Evolutionary conservation across 495 filamentous ascomycete species (phyloP).

Genomic region (Penicillium arizonense): DNA sequence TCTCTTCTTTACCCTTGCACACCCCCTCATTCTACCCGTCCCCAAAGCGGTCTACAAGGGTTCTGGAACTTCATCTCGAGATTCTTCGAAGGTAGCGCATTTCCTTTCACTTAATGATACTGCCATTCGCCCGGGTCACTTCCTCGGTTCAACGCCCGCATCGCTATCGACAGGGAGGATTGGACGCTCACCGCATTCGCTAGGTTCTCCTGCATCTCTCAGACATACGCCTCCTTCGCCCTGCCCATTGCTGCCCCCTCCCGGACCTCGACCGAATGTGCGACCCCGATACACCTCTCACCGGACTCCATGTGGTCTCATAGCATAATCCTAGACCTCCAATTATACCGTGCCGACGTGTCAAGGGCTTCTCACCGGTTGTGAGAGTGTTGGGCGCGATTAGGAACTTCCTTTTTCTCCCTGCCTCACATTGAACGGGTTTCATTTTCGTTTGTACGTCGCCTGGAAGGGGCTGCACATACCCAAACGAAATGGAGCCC

Average conservation of each 20-base stretch:
- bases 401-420: slow-evolving; percentile 5
- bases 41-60: neutral
- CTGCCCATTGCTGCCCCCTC: slow-evolving; percentile 22
- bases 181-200: slow-evolving; percentile 18
- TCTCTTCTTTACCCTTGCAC: slow-evolving; percentile 11
- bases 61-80: neutral
- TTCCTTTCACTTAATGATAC: slow-evolving; percentile 18
- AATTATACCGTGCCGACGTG: slow-evolving; percentile 30
- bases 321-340: slow-evolving; percentile 35
- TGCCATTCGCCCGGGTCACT: slow-evolving; percentile 7
- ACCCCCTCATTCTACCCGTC: too few species aligned
- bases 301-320: slow-evolving; percentile 47
- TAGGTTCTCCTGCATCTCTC: slow-evolving; percentile 20
- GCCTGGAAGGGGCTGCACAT: slow-evolving; percentile 8
- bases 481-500: slow-evolving; percentile 40
- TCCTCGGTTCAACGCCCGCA: slow-evolving; percentile 12
- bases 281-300: slow-evolving; percentile 22
- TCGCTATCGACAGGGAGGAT: slow-evolving; percentile 15
- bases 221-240: slow-evolving; percentile 26
- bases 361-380: slow-evolving; percentile 8
- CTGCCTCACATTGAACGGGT: slow-evolving; percentile 20
- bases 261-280: slow-evolving; percentile 36
- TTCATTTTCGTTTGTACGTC: slow-evolving; percentile 20
- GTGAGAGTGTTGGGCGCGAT: slow-evolving; percentile 20
- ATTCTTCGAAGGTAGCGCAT: slow-evolving; percentile 17